A percentile compares a stretch with the other conserved stretches of the same genome.
Conservation (phyloP, 345 rosid genomes). For the Odontarrhena argentea region DNA sequence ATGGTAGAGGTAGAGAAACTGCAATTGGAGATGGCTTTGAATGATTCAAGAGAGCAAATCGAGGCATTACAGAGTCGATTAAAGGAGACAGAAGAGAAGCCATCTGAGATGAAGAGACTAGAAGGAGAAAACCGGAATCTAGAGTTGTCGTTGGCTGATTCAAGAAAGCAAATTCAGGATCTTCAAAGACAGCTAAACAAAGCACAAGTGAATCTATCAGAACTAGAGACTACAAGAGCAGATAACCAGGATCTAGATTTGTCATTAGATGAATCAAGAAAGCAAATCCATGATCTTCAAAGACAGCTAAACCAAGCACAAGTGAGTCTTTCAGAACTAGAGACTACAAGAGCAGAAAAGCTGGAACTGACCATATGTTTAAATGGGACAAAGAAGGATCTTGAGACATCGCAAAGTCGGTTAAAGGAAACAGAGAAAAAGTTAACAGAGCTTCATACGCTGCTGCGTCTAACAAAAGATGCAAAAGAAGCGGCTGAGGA, state of each 20-base stretch:
- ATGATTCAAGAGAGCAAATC: slow-evolving; percentile 32
- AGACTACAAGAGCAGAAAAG: slow-evolving; percentile 60
- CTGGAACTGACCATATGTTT: slow-evolving; percentile 53
- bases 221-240: slow-evolving; percentile 52
- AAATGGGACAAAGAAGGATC: slow-evolving; percentile 51
- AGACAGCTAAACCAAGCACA: slow-evolving; percentile 53
- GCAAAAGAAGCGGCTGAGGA: slow-evolving; percentile 54
- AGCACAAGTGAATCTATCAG: slow-evolving; percentile 44
- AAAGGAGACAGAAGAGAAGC: slow-evolving; percentile 29
- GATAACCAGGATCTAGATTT: slow-evolving; percentile 54
- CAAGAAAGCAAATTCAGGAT: slow-evolving; percentile 30
- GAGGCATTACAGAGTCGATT: slow-evolving; percentile 35
- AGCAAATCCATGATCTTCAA: slow-evolving; percentile 40
- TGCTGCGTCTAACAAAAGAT: slow-evolving; percentile 47
- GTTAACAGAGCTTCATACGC: slow-evolving; percentile 47
- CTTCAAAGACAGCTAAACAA: slow-evolving; percentile 46
- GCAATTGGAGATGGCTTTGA: slow-evolving; percentile 42
- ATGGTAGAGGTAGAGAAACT: slow-evolving; percentile 45
- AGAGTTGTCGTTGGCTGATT: slow-evolving; percentile 46
- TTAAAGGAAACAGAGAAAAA: slow-evolving; percentile 52
- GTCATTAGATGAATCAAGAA: slow-evolving; percentile 45
- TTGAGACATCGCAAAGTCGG: slow-evolving; percentile 47
- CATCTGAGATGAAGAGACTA: slow-evolving; percentile 45
- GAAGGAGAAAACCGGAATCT: slow-evolving; percentile 51
- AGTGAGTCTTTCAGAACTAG: slow-evolving; percentile 46